Evolutionary conservation across 2,329 filamentous ascomycete genomes (phyloP), one percentile per base, ranked within the genome.

Genomic region (Stagonosporopsis rhizophila): DNA sequence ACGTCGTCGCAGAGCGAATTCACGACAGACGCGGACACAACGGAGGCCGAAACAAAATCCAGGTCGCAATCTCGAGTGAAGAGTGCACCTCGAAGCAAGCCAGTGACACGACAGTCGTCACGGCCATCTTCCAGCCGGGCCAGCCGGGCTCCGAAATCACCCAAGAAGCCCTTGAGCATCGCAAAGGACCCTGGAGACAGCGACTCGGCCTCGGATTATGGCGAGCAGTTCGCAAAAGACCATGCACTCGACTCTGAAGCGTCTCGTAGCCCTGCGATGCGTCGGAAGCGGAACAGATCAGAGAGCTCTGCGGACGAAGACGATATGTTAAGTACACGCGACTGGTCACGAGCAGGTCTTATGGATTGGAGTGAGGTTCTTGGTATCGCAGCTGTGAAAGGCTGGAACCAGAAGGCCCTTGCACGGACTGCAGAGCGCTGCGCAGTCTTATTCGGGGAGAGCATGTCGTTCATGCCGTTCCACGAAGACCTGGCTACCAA

Each of bases 291-390:
- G n/a, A 54, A 50, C 27, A 60, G 52, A 44, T 64, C 65, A 14
- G 55, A 28, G 30, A 61, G 52, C 30, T 59, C 45, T 7, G 25
- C 44, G 22, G 52, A 50, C 8, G 58, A 46, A 20, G 56, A 65
- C 2, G 53, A 56, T 20, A 28, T 40, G 17, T 63, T 60, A 14
- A 63, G 27, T 22, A 54, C 38, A 12, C 58, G 58, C 22, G 60
- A 67, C 39, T 42, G 56, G 40, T 49, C 48, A 22, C 58, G 65
- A 35, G 54, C 53, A 30, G 62, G 67, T 14, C 59, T 73, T 6
- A 63, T 74, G 20, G 90, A 96, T 77, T 98, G 94, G 94, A 89
- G 87, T 63, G 91, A 96, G 63, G 84, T 97, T 1, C 77, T 97
- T 25, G 90, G 90, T 0, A 82, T 92, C 0, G 94, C 94, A 2